Evolutionary conservation across 2,329 filamentous ascomycete species (phyloP), one percentile per base, ranked within the genome.

Genomic region (Colletotrichum sp.): DNA sequence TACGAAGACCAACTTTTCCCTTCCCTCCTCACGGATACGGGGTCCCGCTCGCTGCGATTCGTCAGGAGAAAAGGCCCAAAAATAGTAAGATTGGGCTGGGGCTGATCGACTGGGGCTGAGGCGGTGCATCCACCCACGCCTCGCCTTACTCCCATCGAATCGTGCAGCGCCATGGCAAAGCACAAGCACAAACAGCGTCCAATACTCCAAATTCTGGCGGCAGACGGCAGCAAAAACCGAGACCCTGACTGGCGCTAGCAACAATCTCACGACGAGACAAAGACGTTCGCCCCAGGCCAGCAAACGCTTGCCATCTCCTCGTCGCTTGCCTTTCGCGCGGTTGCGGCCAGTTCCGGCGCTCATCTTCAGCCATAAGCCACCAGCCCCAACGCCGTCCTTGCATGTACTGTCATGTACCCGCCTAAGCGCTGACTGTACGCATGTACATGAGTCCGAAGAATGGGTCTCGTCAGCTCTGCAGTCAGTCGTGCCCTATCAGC

Each of bases 1-100:
- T 21, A 52, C 44, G n/a, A 52, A 49, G 10, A 21, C 44, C 44
- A 52, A 52, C 44, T 52, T 52, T 52, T 52, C 44, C 44, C 44
- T 52, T 21, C n/a, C 44, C 12, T 52, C 44, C n/a, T 52, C 44
- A 52, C 70, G 64, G 57, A 69, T 76, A 76, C 70, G 64, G 70
- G 44, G 64, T 12, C 34, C 36, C 18, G 66, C 32, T 60, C 28
- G 32, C 52, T 28, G 66, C 52, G 32, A 72, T 66, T 73, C 65
- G 75, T 71, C 65, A 75, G 65, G 57, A 64, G 49, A 18, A 39
- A 26, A 21, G 18, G n/a, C n/a, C 76, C 76, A 74, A 77, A 77
- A 77, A 77, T 77, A 77, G 76, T 77, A 74, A 77, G 34, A 77
- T 77, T 76, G 62, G 69, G 65, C 26, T 70, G 73, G 76, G 76